These are phyloP conservation scores for Pinus tabuliformis DNA, from an alignment of 75 land plant species.

Conservation along the genomic window DNA sequence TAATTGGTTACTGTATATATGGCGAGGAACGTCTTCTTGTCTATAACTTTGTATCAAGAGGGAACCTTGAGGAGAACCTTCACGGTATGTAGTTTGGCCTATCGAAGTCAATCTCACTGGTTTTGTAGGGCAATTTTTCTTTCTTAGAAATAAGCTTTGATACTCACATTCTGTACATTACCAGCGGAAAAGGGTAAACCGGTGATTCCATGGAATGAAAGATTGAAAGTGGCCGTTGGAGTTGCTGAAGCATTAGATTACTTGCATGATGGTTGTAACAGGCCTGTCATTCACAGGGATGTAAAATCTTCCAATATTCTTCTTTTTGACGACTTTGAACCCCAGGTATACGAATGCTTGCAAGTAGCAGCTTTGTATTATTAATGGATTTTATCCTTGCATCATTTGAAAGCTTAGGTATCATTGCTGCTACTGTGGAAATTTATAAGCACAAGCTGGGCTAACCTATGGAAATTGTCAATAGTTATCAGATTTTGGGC, in stretches of 20 bases:
- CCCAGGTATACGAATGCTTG: constrained; percentile 33
- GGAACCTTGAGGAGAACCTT: constrained; percentile 63
- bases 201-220: constrained; percentile 35
- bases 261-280: constrained; percentile 37
- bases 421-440: neutral
- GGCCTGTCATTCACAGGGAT: constrained; percentile 63
- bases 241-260: constrained; percentile 59
- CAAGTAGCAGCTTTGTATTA: neutral
- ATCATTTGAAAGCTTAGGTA: neutral
- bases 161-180: neutral
- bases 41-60: constrained; percentile 45
- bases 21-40: constrained; percentile 31
- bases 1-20: constrained; percentile 57
- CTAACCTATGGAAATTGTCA: neutral
- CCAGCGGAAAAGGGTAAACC: constrained; percentile 16
- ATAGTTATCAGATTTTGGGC: constrained; percentile 65
- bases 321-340: constrained; percentile 45
- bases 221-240: constrained; percentile 58
- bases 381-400: neutral
- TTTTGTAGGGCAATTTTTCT: neutral
- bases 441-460: neutral
- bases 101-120: neutral
- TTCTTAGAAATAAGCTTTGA: neutral
- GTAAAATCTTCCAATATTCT: constrained; percentile 73
- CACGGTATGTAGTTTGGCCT: constrained; percentile 29